phyloP scores from a whole-genome alignment of 768 basidiomycete genomes.

The Galerina marginata region DNA sequence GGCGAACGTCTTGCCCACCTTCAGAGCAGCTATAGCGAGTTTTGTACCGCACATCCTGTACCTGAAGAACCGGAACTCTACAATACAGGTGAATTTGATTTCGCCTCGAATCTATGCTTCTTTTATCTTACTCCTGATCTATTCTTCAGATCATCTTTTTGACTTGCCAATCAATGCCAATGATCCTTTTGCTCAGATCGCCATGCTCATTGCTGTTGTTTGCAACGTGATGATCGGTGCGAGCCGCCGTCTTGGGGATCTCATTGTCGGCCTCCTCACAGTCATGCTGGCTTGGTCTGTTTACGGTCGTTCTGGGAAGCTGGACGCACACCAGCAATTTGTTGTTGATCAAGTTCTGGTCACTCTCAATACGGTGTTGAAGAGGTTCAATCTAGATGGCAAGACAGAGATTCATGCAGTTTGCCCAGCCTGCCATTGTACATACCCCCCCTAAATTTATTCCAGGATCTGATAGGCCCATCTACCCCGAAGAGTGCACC shows the following conservation, averaged over 20 bases:
- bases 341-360: slow-evolving; percentile 10
- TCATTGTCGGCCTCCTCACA: slow-evolving; percentile 7
- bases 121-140: background rate
- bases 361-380: slow-evolving; percentile 10
- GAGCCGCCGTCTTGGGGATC: slow-evolving; percentile 8
- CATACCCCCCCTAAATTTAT: slow-evolving; percentile 9
- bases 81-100: no score
- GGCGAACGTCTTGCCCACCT: no score
- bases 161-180: slow-evolving; percentile 6
- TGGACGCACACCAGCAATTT: background rate
- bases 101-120: no score
- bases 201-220: slow-evolving; percentile 14
- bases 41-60: no score
- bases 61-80: no score
- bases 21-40: no score
- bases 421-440: slow-evolving; percentile 17
- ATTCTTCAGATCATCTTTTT: slow-evolving; percentile 8
- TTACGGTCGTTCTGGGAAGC: background rate
- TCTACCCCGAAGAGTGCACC: slow-evolving; percentile 11
- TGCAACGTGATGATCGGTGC: slow-evolving; percentile 12
- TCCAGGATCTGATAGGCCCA: slow-evolving; percentile 3
- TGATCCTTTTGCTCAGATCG: slow-evolving; percentile 8
- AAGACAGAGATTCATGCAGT: slow-evolving; percentile 13
- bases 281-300: slow-evolving; percentile 6
- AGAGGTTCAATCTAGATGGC: slow-evolving; percentile 12